Conservation (phyloP, 2,329 filamentous ascomycete species). For the Nigrospora oryzae region DNA sequence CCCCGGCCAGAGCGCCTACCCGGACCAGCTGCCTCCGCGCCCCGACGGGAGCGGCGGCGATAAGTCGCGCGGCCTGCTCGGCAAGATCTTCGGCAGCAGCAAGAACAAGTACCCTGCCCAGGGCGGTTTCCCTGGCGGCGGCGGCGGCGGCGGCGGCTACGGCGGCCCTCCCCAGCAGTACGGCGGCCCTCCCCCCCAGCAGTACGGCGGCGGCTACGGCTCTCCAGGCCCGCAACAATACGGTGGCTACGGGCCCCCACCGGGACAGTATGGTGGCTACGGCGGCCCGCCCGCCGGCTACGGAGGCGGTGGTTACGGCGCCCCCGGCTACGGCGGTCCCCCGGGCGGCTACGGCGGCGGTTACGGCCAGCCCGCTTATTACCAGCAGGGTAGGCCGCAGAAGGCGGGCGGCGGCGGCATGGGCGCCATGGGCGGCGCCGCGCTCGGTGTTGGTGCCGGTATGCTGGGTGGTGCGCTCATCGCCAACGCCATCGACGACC, state of each 20-base stretch:
- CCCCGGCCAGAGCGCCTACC: slow-evolving; percentile 20
- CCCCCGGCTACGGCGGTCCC: too few species aligned
- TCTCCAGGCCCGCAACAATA: slow-evolving; percentile 19
- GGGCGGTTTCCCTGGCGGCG: slow-evolving; percentile 18
- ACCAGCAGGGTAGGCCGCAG: slow-evolving; percentile 20
- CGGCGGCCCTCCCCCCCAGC: slow-evolving; percentile 18
- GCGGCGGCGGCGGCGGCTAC: slow-evolving; percentile 5
- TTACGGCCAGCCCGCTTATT: slow-evolving; percentile 13
- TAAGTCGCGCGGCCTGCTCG: slow-evolving; percentile 11
- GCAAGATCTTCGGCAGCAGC: slow-evolving; percentile 21
- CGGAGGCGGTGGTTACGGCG: slow-evolving; percentile 14
- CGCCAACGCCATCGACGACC: slow-evolving; percentile 56
- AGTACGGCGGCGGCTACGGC: slow-evolving; percentile 23
- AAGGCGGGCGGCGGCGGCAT: slow-evolving; percentile 42
- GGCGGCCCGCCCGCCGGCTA: background rate
- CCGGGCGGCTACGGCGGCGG: slow-evolving; percentile 22
- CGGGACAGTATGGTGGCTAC: slow-evolving; percentile 5
- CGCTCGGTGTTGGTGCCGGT: slow-evolving; percentile 73
- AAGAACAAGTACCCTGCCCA: slow-evolving; percentile 18
- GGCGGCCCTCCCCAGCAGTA: slow-evolving; percentile 24
- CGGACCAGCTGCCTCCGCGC: slow-evolving; percentile 34
- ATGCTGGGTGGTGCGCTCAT: slow-evolving; percentile 70
- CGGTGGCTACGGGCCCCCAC: slow-evolving; percentile 14
- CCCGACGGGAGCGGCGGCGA: slow-evolving; percentile 4
- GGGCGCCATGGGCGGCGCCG: slow-evolving; percentile 65